A percentile compares a stretch with the other conserved stretches of the same genome.
Evolutionary conservation across 148 eudicot genomes (phyloP).

Genomic region (Cornus suecica): DNA sequence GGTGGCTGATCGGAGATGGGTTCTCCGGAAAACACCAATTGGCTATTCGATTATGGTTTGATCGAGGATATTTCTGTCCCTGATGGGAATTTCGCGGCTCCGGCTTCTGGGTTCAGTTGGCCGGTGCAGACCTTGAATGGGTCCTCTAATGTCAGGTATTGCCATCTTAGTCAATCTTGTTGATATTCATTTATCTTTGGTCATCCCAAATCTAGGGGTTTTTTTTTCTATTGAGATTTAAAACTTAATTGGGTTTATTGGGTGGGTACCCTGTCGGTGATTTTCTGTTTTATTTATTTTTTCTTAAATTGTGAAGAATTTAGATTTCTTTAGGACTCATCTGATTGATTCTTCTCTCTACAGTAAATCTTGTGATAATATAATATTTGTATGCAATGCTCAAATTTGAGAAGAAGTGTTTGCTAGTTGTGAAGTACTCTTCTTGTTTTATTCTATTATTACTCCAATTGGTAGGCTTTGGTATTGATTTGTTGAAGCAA

Average conservation of each 20-base stretch:
- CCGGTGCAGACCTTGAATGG: slow-evolving; percentile 45
- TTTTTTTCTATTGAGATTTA: neutral
- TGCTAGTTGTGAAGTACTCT: neutral
- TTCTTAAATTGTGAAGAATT: neutral
- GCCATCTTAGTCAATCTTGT: neutral
- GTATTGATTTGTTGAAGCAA: neutral
- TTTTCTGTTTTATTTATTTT: neutral
- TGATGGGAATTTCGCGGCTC: slow-evolving; percentile 41
- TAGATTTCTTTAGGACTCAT: neutral
- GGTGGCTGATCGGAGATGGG: slow-evolving; percentile 40
- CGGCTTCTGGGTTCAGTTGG: slow-evolving; percentile 56
- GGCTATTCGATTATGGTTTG: slow-evolving; percentile 58
- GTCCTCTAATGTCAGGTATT: slow-evolving; percentile 56
- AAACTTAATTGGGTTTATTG: neutral
- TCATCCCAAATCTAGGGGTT: slow-evolving; percentile 18
- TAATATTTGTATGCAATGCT: neutral
- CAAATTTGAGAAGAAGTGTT: neutral
- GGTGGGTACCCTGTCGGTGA: neutral
- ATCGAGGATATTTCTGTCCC: slow-evolving; percentile 55
- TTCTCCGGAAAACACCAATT: slow-evolving; percentile 62
- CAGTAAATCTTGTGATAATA: neutral
- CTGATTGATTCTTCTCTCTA: neutral
- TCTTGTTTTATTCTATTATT: neutral
- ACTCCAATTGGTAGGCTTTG: neutral
- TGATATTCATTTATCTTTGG: neutral